A percentile compares a stretch with the other conserved stretches of the same genome.
These are phyloP conservation scores for Ehretia macrophylla DNA, from an alignment of 257 asterid genomes.

Conservation along the genomic window DNA sequence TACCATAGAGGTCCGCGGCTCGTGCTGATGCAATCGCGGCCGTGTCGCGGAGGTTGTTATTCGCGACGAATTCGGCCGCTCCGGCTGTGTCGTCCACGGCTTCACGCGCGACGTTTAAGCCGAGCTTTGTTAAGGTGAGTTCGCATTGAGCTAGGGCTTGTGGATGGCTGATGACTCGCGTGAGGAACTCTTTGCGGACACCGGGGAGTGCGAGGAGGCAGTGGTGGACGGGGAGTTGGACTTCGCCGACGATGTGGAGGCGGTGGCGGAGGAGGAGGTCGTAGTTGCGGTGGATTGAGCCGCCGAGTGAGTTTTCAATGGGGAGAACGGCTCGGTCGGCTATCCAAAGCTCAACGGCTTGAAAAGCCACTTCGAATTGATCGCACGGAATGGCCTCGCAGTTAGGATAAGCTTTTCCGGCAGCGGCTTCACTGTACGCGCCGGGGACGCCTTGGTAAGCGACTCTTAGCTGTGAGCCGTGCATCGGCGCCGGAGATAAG, in stretches of 20 bases:
- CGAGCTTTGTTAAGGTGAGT: slow-evolving; percentile 60
- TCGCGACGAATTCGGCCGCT: slow-evolving; percentile 74
- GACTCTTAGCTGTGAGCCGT: slow-evolving; percentile 60
- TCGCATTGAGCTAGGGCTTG: slow-evolving; percentile 90
- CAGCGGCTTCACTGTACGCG: slow-evolving; percentile 74
- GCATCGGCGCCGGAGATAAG: slow-evolving; percentile 83
- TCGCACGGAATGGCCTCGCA: slow-evolving; percentile 74
- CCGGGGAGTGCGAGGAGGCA: slow-evolving; percentile 86
- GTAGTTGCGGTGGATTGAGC: slow-evolving; percentile 72
- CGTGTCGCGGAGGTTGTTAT: slow-evolving; percentile 59
- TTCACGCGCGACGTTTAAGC: slow-evolving; percentile 58
- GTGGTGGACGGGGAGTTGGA: slow-evolving; percentile 88
- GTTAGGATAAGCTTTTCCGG: slow-evolving; percentile 61
- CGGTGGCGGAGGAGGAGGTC: slow-evolving; percentile 83
- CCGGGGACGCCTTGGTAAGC: slow-evolving; percentile 89
- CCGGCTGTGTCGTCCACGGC: slow-evolving; percentile 91
- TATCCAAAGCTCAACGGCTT: slow-evolving; percentile 68
- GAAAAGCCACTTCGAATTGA: slow-evolving; percentile 70
- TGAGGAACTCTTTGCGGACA: slow-evolving; percentile 49
- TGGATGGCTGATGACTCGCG: slow-evolving; percentile 83
- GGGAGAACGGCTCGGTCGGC: slow-evolving; percentile 71
- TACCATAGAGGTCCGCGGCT: slow-evolving; percentile 80
- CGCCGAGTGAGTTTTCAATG: slow-evolving; percentile 70
- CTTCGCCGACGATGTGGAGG: slow-evolving; percentile 82
- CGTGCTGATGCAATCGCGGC: slow-evolving; percentile 88